A percentile compares a stretch with the other conserved stretches of the same genome.
Conservation (phyloP, 2,329 filamentous ascomycete genomes). For the Fusarium xylarioides region DNA sequence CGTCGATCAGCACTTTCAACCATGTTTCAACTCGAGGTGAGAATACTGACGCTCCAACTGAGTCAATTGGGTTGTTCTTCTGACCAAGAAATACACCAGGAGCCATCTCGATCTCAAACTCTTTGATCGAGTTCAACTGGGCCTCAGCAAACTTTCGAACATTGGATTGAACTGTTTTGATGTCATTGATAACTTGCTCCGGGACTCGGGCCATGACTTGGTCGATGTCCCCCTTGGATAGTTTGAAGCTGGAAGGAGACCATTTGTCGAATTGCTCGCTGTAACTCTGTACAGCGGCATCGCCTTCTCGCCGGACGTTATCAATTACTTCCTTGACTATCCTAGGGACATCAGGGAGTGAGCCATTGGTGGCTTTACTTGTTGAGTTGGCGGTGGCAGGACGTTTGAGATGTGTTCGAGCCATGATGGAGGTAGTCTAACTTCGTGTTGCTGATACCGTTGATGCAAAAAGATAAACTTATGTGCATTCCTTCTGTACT, state of each 20-base stretch:
- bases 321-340: background rate
- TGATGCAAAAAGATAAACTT: background rate
- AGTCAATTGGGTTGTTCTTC: background rate
- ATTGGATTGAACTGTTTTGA: background rate
- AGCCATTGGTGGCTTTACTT: background rate
- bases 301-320: background rate
- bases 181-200: background rate
- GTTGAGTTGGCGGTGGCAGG: background rate
- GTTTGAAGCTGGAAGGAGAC: background rate
- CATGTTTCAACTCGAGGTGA: rapidly evolving
- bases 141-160: background rate
- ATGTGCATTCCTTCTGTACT: rapidly evolving
- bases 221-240: background rate
- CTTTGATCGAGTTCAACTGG: background rate
- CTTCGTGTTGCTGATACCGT: background rate
- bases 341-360: background rate
- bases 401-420: background rate
- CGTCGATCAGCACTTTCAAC: rapidly evolving
- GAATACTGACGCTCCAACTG: background rate
- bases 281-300: background rate
- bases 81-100: background rate
- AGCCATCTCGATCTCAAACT: background rate
- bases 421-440: background rate
- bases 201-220: background rate
- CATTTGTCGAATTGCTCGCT: background rate